phyloP scores from a whole-genome alignment of 2,329 filamentous ascomycete genomes.

The Diaporthe citrichinensis region DNA sequence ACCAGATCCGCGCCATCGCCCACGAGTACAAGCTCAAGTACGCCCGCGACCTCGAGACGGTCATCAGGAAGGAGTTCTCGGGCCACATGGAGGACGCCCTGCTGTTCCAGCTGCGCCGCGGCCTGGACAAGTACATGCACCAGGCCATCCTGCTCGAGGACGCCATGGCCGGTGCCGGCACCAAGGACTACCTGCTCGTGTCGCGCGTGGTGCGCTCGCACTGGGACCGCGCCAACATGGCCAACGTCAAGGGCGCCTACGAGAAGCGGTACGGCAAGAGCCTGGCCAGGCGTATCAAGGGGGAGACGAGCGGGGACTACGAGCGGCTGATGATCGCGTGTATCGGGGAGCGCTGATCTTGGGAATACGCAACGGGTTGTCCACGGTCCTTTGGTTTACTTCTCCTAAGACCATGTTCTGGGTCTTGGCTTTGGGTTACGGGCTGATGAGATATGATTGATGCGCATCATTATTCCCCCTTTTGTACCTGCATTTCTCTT shows the following conservation, averaged over 20 bases:
- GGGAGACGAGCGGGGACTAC: constrained; percentile 90
- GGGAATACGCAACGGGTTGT: not conserved
- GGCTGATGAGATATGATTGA: constrained; percentile 34
- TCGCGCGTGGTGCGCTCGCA: constrained; percentile 84
- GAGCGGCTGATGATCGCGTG: constrained; percentile 81
- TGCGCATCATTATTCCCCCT: constrained; percentile 18
- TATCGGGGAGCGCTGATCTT: constrained; percentile 58
- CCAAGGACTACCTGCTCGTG: constrained; percentile 86
- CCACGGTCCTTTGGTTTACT: not conserved
- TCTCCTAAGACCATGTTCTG: not conserved
- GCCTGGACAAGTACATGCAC: constrained; percentile 84
- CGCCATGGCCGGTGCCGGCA: constrained; percentile 88
- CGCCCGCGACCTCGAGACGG: constrained; percentile 76
- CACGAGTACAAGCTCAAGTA: constrained; percentile 83
- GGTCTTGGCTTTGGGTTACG: not conserved
- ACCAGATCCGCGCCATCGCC: constrained; percentile 86
- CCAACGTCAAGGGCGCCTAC: constrained; percentile 85
- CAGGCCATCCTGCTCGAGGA: constrained; percentile 88
- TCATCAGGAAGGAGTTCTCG: constrained; percentile 84
- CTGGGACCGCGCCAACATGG: constrained; percentile 83
- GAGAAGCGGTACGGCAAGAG: constrained; percentile 77
- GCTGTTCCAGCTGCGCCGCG: constrained; percentile 82
- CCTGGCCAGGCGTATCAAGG: constrained; percentile 78
- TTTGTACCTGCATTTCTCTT: not conserved
- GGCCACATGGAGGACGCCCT: constrained; percentile 94